phyloP scores from a whole-genome alignment of 495 filamentous ascomycete genomes.

The Bathelium albidoporum region DNA sequence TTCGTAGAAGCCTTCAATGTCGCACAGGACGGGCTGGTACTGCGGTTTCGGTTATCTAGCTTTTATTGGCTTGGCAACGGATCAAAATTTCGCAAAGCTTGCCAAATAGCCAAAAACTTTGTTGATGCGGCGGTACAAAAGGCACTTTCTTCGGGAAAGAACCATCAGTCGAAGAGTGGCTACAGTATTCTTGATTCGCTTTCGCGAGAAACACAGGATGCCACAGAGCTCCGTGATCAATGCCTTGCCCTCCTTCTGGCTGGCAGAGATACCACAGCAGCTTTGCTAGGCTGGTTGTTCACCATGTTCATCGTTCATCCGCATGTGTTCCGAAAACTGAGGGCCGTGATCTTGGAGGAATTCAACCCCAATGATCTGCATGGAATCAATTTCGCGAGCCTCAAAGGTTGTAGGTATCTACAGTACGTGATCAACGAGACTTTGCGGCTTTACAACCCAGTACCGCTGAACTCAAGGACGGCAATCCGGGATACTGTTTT shows the following conservation, averaged over 20 bases:
- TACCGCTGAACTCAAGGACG: slow-evolving; percentile 15
- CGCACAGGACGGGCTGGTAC: slow-evolving; percentile 26
- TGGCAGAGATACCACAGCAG: slow-evolving; percentile 36
- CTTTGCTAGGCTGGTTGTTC: slow-evolving; percentile 19
- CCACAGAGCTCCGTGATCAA: slow-evolving; percentile 26
- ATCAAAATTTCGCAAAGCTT: slow-evolving; percentile 12
- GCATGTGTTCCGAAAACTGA: slow-evolving; percentile 13
- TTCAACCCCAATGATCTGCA: slow-evolving; percentile 4
- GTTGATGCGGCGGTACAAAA: slow-evolving; percentile 9
- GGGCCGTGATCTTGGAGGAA: slow-evolving; percentile 4
- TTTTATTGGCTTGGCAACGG: slow-evolving; percentile 20
- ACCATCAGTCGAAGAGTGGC: slow-evolving; percentile 15
- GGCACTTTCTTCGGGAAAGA: slow-evolving; percentile 8
- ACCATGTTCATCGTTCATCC: slow-evolving; percentile 8
- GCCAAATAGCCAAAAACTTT: not conserved
- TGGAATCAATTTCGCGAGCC: slow-evolving; percentile 14
- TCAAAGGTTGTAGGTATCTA: slow-evolving; percentile 17
- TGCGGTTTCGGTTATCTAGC: slow-evolving; percentile 18
- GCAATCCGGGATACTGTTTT: slow-evolving; percentile 15
- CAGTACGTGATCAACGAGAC: slow-evolving; percentile 19
- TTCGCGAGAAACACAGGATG: slow-evolving; percentile 28
- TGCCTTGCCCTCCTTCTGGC: slow-evolving; percentile 30
- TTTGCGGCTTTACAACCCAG: slow-evolving; percentile 19
- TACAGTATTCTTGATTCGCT: slow-evolving; percentile 33
- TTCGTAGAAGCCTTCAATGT: slow-evolving; percentile 25